phyloP scores from a whole-genome alignment of 2,329 filamentous ascomycete species.

The Paecilomyces fulvus region DNA sequence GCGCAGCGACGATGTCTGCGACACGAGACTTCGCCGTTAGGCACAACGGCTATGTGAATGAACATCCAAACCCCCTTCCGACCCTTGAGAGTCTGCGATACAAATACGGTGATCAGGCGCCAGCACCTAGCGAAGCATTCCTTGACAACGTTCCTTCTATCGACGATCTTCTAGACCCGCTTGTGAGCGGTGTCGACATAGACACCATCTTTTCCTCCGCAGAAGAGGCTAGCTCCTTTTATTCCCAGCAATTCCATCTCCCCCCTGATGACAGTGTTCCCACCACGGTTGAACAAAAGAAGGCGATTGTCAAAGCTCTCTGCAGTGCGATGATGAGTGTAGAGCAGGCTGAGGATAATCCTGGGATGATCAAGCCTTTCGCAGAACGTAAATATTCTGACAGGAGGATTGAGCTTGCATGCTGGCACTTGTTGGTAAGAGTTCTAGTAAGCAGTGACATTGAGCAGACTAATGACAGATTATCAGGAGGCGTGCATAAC shows the following conservation, averaged over 20 bases:
- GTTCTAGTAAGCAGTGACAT: not conserved
- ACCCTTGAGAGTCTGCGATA: not conserved
- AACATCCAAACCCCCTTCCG: not conserved
- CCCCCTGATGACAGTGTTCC: not conserved
- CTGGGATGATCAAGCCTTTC: conserved; percentile 25
- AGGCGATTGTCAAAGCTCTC: conserved; percentile 18
- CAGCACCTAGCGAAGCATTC: not conserved
- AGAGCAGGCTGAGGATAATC: conserved; percentile 19
- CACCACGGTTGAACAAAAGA: not conserved
- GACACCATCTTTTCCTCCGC: conserved; percentile 10
- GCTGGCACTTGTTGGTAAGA: conserved; percentile 25
- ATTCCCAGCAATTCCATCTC: not conserved
- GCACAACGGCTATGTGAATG: not conserved
- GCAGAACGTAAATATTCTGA: conserved; percentile 14
- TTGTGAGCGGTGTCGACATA: conserved; percentile 1
- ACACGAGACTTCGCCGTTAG: not conserved
- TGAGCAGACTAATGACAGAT: not conserved
- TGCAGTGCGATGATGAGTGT: conserved; percentile 25
- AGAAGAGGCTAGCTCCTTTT: conserved; percentile 11
- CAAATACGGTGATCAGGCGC: not conserved
- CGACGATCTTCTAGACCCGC: conserved; percentile 7
- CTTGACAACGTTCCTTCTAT: not conserved
- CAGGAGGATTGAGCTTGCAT: conserved; percentile 19
- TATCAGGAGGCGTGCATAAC: conserved; percentile 16
- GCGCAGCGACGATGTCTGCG: not conserved